Conservation (phyloP, 225 moss, liverwort and hornwort species). For the Marchantia polymorpha region DNA sequence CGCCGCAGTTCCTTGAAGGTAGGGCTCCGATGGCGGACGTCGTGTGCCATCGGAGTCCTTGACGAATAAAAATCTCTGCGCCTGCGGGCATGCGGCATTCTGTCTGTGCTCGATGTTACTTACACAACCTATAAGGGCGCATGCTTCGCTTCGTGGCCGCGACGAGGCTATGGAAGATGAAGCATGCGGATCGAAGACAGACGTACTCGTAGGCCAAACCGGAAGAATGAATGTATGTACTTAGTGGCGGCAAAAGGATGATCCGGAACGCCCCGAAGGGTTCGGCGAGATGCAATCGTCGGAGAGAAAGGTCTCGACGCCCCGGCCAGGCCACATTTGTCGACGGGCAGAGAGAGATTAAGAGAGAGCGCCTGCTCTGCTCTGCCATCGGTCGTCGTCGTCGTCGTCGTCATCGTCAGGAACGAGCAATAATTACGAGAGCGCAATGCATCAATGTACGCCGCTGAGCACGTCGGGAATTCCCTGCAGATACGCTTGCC, state of each 20-base stretch:
- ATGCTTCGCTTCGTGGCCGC: background rate
- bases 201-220: background rate
- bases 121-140: background rate
- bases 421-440: background rate
- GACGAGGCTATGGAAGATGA: background rate
- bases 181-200: background rate
- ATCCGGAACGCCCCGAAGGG: background rate
- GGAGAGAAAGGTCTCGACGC: background rate
- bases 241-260: background rate
- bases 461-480: constrained; percentile 14
- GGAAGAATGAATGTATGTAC: constrained; percentile 12
- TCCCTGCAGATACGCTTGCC: constrained; percentile 24
- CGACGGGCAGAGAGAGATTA: too few species aligned
- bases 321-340: background rate
- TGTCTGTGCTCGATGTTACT: background rate
- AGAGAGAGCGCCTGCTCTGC: too few species aligned
- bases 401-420: background rate
- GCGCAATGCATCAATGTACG: constrained; percentile 9
- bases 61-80: background rate
- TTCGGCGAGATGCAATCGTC: background rate
- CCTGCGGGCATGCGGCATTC: background rate
- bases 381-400: background rate
- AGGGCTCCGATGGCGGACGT: background rate
- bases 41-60: background rate
- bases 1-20: background rate